Evolutionary conservation across 306 rosid genomes (phyloP).

Genomic region (Vicia faba): DNA sequence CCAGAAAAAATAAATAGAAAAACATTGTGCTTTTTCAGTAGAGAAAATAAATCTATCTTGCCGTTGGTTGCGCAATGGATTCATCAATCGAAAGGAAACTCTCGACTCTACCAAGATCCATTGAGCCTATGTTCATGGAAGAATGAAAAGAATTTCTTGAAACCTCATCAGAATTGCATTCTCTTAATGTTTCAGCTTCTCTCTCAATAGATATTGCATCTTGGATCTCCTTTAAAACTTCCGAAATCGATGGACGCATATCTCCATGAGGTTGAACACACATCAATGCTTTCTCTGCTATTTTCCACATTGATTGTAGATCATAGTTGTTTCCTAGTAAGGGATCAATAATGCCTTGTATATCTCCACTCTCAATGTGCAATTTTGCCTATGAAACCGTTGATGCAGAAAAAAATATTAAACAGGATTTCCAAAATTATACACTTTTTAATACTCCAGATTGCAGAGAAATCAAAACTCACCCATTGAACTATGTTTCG

Average conservation of each 20-base stretch:
- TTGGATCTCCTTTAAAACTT: slow-evolving; percentile 95
- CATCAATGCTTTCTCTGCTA: slow-evolving; percentile 97
- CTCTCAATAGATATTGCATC: slow-evolving; percentile 83
- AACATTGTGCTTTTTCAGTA: slow-evolving; percentile 2
- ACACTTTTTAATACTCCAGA: no score
- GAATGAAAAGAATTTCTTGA: slow-evolving; percentile 72
- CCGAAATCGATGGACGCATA: slow-evolving; percentile 90
- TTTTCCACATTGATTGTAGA: slow-evolving; percentile 97
- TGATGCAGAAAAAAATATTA: slow-evolving; percentile 15
- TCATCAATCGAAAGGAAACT: slow-evolving; percentile 76
- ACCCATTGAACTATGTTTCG: slow-evolving; percentile 98
- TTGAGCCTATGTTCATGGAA: slow-evolving; percentile 63
- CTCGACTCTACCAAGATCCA: slow-evolving; percentile 68
- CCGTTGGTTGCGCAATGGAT: slow-evolving; percentile 69
- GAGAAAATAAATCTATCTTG: slow-evolving; percentile 51
- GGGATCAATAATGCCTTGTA: slow-evolving; percentile 92
- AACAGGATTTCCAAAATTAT: slow-evolving; percentile 5
- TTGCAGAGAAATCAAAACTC: slow-evolving; percentile 45
- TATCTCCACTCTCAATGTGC: slow-evolving; percentile 93
- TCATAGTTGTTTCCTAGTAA: slow-evolving; percentile 61
- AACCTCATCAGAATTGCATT: slow-evolving; percentile 69
- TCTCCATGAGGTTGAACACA: slow-evolving; percentile 90
- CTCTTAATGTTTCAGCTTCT: slow-evolving; percentile 53
- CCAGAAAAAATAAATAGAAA: slow-evolving; percentile 1
- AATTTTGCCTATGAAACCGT: slow-evolving; percentile 72